Percentiles rank a stretch among this genome's conserved stretches.
These are phyloP conservation scores for Aureobasidium subglaciale DNA, from an alignment of 2,329 filamentous ascomycete genomes.

Conservation along the genomic window DNA sequence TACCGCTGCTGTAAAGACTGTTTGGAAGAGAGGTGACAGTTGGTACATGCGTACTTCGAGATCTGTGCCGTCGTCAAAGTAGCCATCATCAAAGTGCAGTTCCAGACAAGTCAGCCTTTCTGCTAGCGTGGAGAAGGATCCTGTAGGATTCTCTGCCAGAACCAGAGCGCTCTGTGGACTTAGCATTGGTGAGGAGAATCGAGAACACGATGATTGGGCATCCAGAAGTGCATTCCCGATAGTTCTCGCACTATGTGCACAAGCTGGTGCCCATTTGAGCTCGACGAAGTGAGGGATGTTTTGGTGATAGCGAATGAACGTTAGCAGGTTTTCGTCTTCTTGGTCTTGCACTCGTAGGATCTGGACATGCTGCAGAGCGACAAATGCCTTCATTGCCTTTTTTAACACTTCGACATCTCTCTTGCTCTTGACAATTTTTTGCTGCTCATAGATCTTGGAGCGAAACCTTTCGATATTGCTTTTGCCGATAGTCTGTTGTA, in stretches of 20 bases:
- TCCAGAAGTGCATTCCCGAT: slow-evolving; percentile 51
- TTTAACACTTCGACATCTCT: slow-evolving; percentile 48
- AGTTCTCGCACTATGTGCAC: slow-evolving; percentile 53
- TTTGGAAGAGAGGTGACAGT: slow-evolving; percentile 51
- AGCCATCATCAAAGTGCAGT: slow-evolving; percentile 54
- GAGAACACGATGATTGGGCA: slow-evolving; percentile 49
- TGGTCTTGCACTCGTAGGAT: slow-evolving; percentile 56
- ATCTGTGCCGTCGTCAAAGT: slow-evolving; percentile 45
- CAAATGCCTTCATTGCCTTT: slow-evolving; percentile 51
- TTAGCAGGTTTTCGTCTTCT: slow-evolving; percentile 48
- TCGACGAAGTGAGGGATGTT: slow-evolving; percentile 40
- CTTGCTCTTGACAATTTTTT: slow-evolving; percentile 42
- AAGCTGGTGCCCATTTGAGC: slow-evolving; percentile 56
- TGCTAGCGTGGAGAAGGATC: slow-evolving; percentile 45
- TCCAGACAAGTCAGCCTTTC: slow-evolving; percentile 55
- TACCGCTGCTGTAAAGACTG: slow-evolving; percentile 51
- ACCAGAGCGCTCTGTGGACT: slow-evolving; percentile 52
- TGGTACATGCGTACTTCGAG: slow-evolving; percentile 51
- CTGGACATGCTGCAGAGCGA: slow-evolving; percentile 56
- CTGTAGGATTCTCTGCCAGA: slow-evolving; percentile 41
- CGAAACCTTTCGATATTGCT: slow-evolving; percentile 37
- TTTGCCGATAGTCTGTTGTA: slow-evolving; percentile 20
- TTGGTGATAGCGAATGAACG: slow-evolving; percentile 44
- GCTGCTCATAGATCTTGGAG: slow-evolving; percentile 44
- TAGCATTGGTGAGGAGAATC: slow-evolving; percentile 57